Percentiles rank a stretch among this genome's conserved stretches.
These are phyloP conservation scores for Babesia bovis DNA, from an alignment of 169 alveolate species.

Conservation along the genomic window DNA sequence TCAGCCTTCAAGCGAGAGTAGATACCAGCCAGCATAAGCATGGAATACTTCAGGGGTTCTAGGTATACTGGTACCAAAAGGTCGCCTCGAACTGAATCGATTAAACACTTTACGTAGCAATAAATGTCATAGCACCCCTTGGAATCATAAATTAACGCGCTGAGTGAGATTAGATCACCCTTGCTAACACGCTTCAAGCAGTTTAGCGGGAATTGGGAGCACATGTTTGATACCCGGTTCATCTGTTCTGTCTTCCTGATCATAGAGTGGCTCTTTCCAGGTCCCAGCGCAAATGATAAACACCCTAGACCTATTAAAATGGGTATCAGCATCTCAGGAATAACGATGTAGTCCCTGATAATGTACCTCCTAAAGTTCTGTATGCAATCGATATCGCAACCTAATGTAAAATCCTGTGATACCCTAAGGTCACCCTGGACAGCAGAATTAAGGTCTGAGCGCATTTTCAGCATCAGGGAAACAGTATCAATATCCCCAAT, in stretches of 20 bases:
- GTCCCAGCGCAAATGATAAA: background rate
- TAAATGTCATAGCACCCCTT: constrained; percentile 1
- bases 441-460: background rate
- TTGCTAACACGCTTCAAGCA: constrained; percentile 7
- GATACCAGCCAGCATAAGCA: constrained; percentile 30
- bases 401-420: background rate
- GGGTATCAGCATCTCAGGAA: constrained; percentile 24
- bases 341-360: constrained; percentile 12
- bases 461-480: constrained; percentile 6
- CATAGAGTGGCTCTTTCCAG: background rate
- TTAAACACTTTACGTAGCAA: constrained; percentile 23
- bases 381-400: constrained; percentile 10
- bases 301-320: constrained; percentile 10
- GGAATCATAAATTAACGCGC: constrained; percentile 15
- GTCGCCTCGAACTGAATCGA: constrained; percentile 6
- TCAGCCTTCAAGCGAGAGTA: constrained; percentile 20
- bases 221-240: background rate
- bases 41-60: constrained; percentile 37
- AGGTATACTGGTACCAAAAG: constrained; percentile 1
- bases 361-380: constrained; percentile 8
- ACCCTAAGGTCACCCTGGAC: background rate
- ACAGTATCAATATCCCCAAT: background rate
- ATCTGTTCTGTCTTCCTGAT: background rate
- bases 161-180: constrained; percentile 20
- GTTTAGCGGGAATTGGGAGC: constrained; percentile 31